These are phyloP conservation scores for Acanthamoeba castellanii DNA, from an alignment of 208 protist genomes.

Conservation along the genomic window DNA sequence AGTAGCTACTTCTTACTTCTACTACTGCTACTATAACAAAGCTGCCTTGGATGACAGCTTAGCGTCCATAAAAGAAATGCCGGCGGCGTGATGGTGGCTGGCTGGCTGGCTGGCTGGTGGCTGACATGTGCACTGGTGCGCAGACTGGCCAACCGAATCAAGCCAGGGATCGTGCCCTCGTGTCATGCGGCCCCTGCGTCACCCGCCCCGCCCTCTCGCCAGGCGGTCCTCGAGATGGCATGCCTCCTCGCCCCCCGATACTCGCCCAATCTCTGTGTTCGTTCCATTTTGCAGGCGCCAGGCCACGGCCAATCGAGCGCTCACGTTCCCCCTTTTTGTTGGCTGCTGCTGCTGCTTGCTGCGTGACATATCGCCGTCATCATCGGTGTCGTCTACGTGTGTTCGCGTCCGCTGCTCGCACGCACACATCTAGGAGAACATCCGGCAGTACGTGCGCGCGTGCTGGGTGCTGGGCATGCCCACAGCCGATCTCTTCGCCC, in stretches of 20 bases:
- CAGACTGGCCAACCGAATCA: constrained; percentile 16
- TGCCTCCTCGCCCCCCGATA: no score
- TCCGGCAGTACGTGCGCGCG: not conserved
- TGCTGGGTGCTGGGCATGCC: constrained; percentile 11
- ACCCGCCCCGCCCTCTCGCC: not conserved
- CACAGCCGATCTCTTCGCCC: not conserved
- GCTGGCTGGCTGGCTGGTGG: no score
- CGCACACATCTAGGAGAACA: not conserved
- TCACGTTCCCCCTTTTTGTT: not conserved
- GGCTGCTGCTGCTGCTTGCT: not conserved
- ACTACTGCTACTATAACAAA: not conserved
- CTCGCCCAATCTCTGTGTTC: no score
- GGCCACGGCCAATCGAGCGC: not conserved
- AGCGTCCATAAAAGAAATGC: no score
- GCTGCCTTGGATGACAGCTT: not conserved
- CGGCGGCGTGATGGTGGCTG: no score
- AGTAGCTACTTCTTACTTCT: not conserved
- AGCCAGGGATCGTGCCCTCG: not conserved
- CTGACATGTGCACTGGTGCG: no score
- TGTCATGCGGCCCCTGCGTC: not conserved
- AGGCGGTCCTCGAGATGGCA: not conserved
- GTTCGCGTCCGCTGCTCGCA: not conserved
- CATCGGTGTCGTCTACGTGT: no score
- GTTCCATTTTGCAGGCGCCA: no score
- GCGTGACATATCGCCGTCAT: no score